Evolutionary conservation across 2,329 filamentous ascomycete genomes (phyloP).

Genomic region (Fusarium tjaetaba): DNA sequence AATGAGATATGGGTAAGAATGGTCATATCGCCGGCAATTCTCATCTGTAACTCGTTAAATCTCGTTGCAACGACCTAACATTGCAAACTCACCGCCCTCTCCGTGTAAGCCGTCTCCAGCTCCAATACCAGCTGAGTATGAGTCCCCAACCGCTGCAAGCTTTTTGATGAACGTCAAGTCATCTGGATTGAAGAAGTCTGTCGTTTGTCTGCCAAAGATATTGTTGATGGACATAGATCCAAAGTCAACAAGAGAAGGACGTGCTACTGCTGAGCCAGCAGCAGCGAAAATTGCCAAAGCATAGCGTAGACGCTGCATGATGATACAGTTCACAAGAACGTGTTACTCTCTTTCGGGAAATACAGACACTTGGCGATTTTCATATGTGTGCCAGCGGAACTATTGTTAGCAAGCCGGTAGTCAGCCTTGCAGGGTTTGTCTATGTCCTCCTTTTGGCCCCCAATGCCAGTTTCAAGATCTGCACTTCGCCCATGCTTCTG

Average conservation of each 20-base stretch:
- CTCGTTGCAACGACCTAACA: fast-evolving
- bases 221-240: not conserved
- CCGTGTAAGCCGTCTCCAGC: slow-evolving; percentile 5
- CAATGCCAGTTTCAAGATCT: not conserved
- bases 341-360: not conserved
- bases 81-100: not conserved
- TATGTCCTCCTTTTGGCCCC: not conserved
- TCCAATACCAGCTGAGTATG: slow-evolving; percentile 29
- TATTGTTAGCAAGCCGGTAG: not conserved
- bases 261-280: not conserved
- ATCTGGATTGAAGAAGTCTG: not conserved
- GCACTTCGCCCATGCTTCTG: not conserved
- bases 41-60: not conserved
- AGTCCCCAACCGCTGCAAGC: slow-evolving; percentile 23
- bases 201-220: fast-evolving
- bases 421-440: not conserved
- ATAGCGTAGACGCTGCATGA: not conserved
- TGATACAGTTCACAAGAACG: not conserved
- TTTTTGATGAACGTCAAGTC: not conserved
- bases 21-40: slow-evolving; percentile 14
- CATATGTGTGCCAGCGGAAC: not conserved
- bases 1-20: slow-evolving; percentile 11
- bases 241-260: not conserved
- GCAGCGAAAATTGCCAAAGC: not conserved
- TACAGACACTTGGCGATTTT: not conserved